These are phyloP conservation scores for Perilla frutescens DNA, from an alignment of 257 asterid genomes.

Conservation along the genomic window DNA sequence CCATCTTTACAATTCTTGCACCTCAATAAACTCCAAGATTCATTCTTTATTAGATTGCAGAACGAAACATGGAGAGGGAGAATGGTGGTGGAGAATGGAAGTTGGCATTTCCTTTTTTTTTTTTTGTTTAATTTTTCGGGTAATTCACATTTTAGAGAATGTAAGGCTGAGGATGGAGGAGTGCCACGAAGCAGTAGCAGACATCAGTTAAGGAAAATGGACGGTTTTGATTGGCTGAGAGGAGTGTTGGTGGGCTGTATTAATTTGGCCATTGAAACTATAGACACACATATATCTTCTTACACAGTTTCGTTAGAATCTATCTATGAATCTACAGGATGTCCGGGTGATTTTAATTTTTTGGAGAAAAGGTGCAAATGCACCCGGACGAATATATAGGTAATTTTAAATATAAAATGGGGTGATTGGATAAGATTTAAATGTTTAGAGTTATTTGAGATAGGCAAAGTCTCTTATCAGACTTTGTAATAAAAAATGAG, in stretches of 20 bases:
- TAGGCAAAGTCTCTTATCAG: too few species aligned
- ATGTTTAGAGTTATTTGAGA: too few species aligned
- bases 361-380: too few species aligned
- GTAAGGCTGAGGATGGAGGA: slow-evolving; percentile 43
- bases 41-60: slow-evolving; percentile 24
- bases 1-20: slow-evolving; percentile 45
- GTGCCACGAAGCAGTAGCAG: slow-evolving; percentile 44
- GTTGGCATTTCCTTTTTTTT: not conserved
- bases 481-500: too few species aligned
- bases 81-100: slow-evolving; percentile 37
- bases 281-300: not conserved
- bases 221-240: slow-evolving; percentile 42
- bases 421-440: too few species aligned
- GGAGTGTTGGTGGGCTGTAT: not conserved
- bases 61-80: slow-evolving; percentile 1
- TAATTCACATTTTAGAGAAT: not conserved
- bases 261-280: not conserved
- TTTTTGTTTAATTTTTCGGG: not conserved
- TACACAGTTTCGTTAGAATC: slow-evolving; percentile 8
- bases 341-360: too few species aligned
- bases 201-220: slow-evolving; percentile 30
- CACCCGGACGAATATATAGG: too few species aligned
- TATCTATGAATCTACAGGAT: not conserved
- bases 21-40: slow-evolving; percentile 25
- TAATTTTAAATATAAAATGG: too few species aligned